Base-by-base conservation (phyloP, 805 yeast species). In the Zygosaccharomyces gambellarensis region DNA sequence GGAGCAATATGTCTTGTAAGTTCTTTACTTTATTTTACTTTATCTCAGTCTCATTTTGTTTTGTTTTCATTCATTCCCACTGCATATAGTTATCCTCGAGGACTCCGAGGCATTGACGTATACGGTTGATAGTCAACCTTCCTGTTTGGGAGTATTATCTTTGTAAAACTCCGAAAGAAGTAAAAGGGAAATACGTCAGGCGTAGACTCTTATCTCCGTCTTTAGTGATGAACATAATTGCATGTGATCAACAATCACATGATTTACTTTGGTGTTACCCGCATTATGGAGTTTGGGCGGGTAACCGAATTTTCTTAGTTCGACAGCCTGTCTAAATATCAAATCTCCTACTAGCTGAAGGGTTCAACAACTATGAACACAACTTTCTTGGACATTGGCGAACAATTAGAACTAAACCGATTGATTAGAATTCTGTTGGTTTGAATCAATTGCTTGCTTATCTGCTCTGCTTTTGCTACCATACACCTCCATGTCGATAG, bases 321-420 rank as follows among this genome's bases (percentile, higher is more conserved):
- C 38, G 38, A 34, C 38, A 34, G 38, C 21, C 38, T 34, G 38
- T 34, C 38, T 25, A 21, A 34, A 34, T 34, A 34, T 34, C 38
- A 34, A 34, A 34, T 17, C 38, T 34, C 22, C 17, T 9, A 4
- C 22, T 14, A 21, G 4, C 22, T 11, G 21, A 34, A 34, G 38
- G 38, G 38, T 21, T 6, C 28, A 6, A 8, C 28, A 25, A 25
- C 9, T 25, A 25, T 6, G 28, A 25, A 25, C 28, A 25, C 28
- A 25, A 25, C 28, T 25, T 25, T 2, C 28, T 25, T 25, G 28
- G 28, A 1, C 1, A 25, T 25, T 25, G 28, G 9, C 28, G 28
- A 25, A 25, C 28, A 25, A 25, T 25, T 25, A 8, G 9, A 25
- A 25, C 28, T 25, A 25, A 25, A 25, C 38, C 38, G 22, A 34